A percentile compares a stretch with the other conserved stretches of the same genome.
These are phyloP conservation scores for Pecoramyces ruminantium DNA, from an alignment of 192 early-diverging fungal genomes.

Conservation along the genomic window DNA sequence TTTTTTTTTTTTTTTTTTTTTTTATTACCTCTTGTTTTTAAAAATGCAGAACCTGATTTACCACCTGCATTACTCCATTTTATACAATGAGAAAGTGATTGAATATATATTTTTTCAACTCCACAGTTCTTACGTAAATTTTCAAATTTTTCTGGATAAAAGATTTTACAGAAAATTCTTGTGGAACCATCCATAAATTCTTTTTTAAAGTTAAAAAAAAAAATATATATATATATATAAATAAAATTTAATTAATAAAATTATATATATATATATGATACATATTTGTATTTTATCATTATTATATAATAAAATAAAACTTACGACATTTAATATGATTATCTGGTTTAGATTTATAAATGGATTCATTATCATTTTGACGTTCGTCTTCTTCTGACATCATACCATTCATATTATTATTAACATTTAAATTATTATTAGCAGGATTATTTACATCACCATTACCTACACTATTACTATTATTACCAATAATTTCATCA, in stretches of 20 bases:
- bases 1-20: neutral
- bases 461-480: too few relatives aligned
- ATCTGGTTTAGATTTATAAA: neutral
- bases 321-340: neutral
- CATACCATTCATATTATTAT: neutral
- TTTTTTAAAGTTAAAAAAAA: neutral
- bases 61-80: constrained; percentile 73
- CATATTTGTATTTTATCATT: too few relatives aligned
- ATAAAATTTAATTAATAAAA: too few relatives aligned
- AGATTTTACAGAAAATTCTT: constrained; percentile 66
- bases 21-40: constrained; percentile 59
- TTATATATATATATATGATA: too few relatives aligned
- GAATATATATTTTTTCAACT: constrained; percentile 63
- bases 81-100: constrained; percentile 74
- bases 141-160: constrained; percentile 86
- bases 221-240: too few relatives aligned
- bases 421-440: too few relatives aligned
- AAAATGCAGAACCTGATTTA: constrained; percentile 77
- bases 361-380: neutral
- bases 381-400: neutral
- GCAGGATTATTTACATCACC: too few relatives aligned
- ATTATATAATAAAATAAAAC: neutral
- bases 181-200: neutral
- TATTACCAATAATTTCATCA: neutral
- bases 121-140: constrained; percentile 67